A percentile compares a stretch with the other conserved stretches of the same genome.
phyloP scores from a whole-genome alignment of 2,329 filamentous ascomycete species.

The Mariannaea elegans region DNA sequence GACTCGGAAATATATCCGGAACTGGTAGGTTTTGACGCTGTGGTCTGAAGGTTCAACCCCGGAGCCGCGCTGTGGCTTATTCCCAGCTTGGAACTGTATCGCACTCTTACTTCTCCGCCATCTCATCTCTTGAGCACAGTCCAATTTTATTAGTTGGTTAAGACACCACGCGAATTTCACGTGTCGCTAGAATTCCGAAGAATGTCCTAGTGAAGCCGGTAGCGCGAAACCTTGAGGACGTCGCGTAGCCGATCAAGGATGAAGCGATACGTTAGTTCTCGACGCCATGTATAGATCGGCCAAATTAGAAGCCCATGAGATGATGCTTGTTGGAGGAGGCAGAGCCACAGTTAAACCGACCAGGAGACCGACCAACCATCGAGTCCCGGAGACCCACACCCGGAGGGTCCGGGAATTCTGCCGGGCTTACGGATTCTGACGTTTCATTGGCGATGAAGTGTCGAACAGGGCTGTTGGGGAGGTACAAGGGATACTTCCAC shows the following conservation, averaged over 20 bases:
- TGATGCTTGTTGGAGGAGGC: neutral
- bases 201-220: neutral
- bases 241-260: neutral
- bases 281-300: neutral
- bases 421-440: slow-evolving; percentile 8
- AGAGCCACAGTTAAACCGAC: slow-evolving; percentile 6
- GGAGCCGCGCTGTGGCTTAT: too few relatives aligned
- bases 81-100: too few relatives aligned
- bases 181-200: slow-evolving; percentile 5
- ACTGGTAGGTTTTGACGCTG: too few relatives aligned
- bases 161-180: slow-evolving; percentile 14
- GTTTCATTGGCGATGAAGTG: slow-evolving; percentile 8
- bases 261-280: slow-evolving; percentile 10
- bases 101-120: too few relatives aligned
- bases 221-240: slow-evolving; percentile 13
- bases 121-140: too few relatives aligned
- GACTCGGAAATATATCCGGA: too few relatives aligned
- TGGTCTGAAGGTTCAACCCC: too few relatives aligned
- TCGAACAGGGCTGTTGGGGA: slow-evolving; percentile 3
- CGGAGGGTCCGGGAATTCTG: slow-evolving; percentile 12
- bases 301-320: neutral
- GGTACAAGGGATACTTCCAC: slow-evolving; percentile 18
- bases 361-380: slow-evolving; percentile 19
- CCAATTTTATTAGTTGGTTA: too few relatives aligned
- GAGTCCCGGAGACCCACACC: slow-evolving; percentile 7